Conservation (phyloP, 179 eudicot genomes). For the Drosera spatulata region DNA sequence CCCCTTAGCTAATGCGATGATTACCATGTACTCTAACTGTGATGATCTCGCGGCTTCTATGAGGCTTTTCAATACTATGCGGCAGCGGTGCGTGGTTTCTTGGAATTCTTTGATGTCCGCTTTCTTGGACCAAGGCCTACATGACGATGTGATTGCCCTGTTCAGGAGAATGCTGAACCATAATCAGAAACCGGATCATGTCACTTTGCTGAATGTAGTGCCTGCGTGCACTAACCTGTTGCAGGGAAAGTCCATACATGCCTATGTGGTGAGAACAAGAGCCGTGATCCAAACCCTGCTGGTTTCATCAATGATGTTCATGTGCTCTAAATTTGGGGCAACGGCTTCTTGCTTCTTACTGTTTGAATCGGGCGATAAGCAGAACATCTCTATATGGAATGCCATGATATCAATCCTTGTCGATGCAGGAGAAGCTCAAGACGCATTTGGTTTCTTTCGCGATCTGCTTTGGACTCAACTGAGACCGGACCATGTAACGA, state of each 20-base stretch:
- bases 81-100: conserved; percentile 33
- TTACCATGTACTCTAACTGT: conserved; percentile 58
- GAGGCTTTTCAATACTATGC: conserved; percentile 33
- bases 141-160: conserved; percentile 18
- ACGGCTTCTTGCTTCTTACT: conserved; percentile 27
- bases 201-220: conserved; percentile 48
- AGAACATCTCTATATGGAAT: conserved; percentile 52
- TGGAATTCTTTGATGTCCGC: conserved; percentile 70
- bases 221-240: conserved; percentile 28
- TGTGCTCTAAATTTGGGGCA: conserved; percentile 50
- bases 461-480: conserved; percentile 25
- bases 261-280: conserved; percentile 30
- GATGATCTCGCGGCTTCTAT: conserved; percentile 26
- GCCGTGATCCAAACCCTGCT: conserved; percentile 30
- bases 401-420: conserved; percentile 39
- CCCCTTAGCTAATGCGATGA: conserved; percentile 50
- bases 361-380: conserved; percentile 35
- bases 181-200: conserved; percentile 41
- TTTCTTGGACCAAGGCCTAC: conserved; percentile 22
- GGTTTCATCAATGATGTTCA: conserved; percentile 45
- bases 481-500: conserved; percentile 40
- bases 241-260: conserved; percentile 58
- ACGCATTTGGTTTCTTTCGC: conserved; percentile 24
- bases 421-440: conserved; percentile 18
- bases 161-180: conserved; percentile 32